Conservation (phyloP, 345 rosid species). For the Firmiana major region DNA sequence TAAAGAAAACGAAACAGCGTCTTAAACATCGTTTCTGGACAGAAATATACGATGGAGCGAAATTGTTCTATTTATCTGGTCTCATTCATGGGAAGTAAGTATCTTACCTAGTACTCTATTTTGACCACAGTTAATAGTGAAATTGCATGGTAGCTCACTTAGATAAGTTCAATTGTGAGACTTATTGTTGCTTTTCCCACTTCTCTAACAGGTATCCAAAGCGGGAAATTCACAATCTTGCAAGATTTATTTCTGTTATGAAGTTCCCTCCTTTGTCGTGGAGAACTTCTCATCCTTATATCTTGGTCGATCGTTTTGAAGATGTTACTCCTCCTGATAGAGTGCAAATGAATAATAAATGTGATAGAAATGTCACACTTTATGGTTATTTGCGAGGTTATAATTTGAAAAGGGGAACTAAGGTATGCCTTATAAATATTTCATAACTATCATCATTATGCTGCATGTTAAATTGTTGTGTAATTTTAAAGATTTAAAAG, state of each 20-base stretch:
- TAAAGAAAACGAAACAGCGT: slow-evolving; percentile 79
- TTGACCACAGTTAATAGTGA: neutral
- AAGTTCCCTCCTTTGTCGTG: slow-evolving; percentile 75
- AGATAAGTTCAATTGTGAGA: neutral
- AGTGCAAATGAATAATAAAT: slow-evolving; percentile 63
- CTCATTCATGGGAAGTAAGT: slow-evolving; percentile 86
- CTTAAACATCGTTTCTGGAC: slow-evolving; percentile 99
- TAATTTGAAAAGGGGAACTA: slow-evolving; percentile 81
- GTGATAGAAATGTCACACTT: slow-evolving; percentile 79
- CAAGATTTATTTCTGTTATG: slow-evolving; percentile 74
- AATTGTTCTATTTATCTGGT: slow-evolving; percentile 87
- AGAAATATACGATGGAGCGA: slow-evolving; percentile 85
- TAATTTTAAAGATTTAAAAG: neutral
- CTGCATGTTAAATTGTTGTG: neutral
- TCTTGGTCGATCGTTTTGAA: slow-evolving; percentile 88
- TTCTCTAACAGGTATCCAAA: slow-evolving; percentile 58
- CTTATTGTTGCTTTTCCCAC: neutral
- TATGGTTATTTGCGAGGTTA: slow-evolving; percentile 96
- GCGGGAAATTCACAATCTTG: slow-evolving; percentile 85
- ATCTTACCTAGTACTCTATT: neutral
- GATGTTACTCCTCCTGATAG: slow-evolving; percentile 89
- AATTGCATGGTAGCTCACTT: slow-evolving; percentile 6
- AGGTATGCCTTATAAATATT: slow-evolving; percentile 43
- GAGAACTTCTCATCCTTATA: slow-evolving; percentile 90
- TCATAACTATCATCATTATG: neutral